Conservation (phyloP, 2,329 filamentous ascomycete genomes). For the Coccinonectria pachysandricola region DNA sequence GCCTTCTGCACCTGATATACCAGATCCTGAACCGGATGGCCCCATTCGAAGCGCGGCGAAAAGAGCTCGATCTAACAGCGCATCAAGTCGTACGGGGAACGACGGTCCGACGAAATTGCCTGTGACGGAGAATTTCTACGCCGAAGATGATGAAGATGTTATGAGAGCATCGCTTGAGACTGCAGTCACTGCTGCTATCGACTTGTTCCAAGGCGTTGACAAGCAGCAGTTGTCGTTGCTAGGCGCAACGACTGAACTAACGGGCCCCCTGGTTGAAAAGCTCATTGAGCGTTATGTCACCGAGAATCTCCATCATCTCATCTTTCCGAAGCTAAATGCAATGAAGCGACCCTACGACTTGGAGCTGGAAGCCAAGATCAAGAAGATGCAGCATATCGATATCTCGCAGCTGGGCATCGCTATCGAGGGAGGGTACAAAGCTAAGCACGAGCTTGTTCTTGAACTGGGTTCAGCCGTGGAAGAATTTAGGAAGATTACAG, state of each 20-base stretch:
- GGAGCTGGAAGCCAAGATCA: constrained; percentile 80
- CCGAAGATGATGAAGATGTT: constrained; percentile 82
- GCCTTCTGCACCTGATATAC: constrained; percentile 49
- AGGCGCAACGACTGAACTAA: constrained; percentile 86
- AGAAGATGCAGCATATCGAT: constrained; percentile 88
- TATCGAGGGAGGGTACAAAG: constrained; percentile 66
- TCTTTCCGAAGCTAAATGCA: constrained; percentile 74
- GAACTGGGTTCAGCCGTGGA: constrained; percentile 72
- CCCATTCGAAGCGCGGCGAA: constrained; percentile 45
- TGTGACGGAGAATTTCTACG: constrained; percentile 56
- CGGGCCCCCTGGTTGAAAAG: constrained; percentile 81
- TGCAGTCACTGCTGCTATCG: constrained; percentile 85
- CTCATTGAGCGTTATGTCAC: constrained; percentile 91
- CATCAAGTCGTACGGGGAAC: constrained; percentile 25
- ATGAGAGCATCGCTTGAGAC: constrained; percentile 86
- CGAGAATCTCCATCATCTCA: constrained; percentile 81
- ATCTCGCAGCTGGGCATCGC: constrained; percentile 87
- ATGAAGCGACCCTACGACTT: constrained; percentile 74
- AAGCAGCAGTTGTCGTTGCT: constrained; percentile 89
- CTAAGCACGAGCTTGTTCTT: constrained; percentile 71
- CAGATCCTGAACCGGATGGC: constrained; percentile 47
- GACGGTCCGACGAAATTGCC: constrained; percentile 28
- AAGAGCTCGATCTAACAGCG: constrained; percentile 43
- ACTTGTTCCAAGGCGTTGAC: constrained; percentile 90
- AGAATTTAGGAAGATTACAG: constrained; percentile 76